These are phyloP conservation scores for Gossypium herbaceum DNA, from an alignment of 345 rosid genomes.

Conservation along the genomic window DNA sequence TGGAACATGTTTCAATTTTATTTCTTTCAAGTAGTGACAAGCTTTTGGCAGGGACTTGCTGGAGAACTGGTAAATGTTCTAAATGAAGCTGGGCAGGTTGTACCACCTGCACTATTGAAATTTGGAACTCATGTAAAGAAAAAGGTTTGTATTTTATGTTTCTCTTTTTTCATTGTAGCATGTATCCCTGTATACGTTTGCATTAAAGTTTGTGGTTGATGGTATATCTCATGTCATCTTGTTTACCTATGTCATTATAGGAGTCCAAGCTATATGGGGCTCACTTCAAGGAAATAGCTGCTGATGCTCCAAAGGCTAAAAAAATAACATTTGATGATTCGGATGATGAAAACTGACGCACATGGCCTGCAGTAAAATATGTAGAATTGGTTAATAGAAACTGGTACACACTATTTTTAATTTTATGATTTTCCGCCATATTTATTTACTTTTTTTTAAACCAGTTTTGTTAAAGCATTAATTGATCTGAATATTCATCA, in stretches of 20 bases:
- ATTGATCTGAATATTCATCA: not conserved
- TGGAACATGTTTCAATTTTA: not conserved
- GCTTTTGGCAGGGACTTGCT: constrained; percentile 61
- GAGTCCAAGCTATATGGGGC: constrained; percentile 96
- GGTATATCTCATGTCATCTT: not conserved
- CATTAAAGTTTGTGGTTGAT: constrained; percentile 1
- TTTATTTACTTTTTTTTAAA: not conserved
- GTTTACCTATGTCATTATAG: constrained; percentile 27
- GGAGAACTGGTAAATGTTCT: constrained; percentile 97
- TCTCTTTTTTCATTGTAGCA: not conserved
- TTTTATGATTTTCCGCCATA: not conserved
- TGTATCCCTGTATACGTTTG: not conserved
- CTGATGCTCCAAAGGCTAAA: constrained; percentile 85
- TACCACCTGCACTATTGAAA: constrained; percentile 75
- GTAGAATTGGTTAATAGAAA: constrained; percentile 5
- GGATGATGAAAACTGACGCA: constrained; percentile 62
- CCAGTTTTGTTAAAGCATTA: not conserved
- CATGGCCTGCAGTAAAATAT: not conserved
- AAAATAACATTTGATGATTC: constrained; percentile 68
- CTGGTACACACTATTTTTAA: not conserved
- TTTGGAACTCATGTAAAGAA: constrained; percentile 97
- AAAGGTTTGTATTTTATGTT: constrained; percentile 42
- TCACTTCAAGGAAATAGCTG: constrained; percentile 83
- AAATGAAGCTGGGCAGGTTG: constrained; percentile 81
- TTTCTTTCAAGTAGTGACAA: not conserved